phyloP scores from a whole-genome alignment of 2,329 filamentous ascomycete species.

The Botrytis porri region DNA sequence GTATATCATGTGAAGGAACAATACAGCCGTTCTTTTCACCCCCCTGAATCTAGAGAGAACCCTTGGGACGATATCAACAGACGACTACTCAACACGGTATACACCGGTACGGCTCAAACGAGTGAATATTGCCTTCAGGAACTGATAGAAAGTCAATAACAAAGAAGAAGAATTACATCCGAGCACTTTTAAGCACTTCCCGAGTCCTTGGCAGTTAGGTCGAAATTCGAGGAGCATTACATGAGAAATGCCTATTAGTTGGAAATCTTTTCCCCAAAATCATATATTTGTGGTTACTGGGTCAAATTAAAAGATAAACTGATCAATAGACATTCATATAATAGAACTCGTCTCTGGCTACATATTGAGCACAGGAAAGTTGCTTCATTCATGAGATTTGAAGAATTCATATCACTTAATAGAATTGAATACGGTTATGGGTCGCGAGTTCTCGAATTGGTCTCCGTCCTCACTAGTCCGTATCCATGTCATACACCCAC shows the following conservation, averaged over 20 bases:
- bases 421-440: constrained; percentile 11
- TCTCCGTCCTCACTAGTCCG: constrained; percentile 18
- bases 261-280: constrained; percentile 2
- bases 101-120: neutral
- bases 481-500: constrained; percentile 28
- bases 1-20: neutral
- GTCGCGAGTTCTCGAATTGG: constrained; percentile 18
- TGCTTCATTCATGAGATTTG: neutral
- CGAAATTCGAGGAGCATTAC: constrained; percentile 18
- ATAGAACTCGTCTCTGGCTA: constrained; percentile 47
- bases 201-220: constrained; percentile 6
- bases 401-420: neutral
- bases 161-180: constrained; percentile 9
- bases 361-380: constrained; percentile 65
- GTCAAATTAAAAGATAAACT: constrained; percentile 26
- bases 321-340: constrained; percentile 39
- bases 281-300: constrained; percentile 24
- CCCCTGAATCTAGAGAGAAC: constrained; percentile 18
- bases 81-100: neutral
- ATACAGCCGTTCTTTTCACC: neutral
- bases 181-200: constrained; percentile 3
- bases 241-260: constrained; percentile 11
- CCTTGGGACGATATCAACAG: neutral
- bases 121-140: neutral
- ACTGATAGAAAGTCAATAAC: neutral